These are phyloP conservation scores for Smithsoniella earleae DNA, from an alignment of 163 green algal species.

Conservation along the genomic window DNA sequence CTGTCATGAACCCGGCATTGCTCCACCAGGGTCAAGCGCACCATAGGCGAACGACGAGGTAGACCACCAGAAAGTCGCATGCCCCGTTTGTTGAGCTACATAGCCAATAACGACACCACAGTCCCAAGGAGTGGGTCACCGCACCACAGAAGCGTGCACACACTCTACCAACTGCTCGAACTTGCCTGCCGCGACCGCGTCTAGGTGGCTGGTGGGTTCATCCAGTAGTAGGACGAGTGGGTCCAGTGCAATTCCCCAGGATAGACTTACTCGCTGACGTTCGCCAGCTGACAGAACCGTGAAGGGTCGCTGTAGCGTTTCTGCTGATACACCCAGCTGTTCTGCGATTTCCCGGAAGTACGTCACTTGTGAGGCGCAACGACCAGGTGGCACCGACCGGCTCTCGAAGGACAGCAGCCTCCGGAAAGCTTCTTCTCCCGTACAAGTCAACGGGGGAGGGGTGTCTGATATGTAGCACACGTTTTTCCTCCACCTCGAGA, in stretches of 20 bases:
- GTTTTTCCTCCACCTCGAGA: not conserved
- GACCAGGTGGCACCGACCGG: not conserved
- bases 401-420: not conserved
- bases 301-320: not conserved
- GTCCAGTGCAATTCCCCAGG: not conserved
- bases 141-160: not conserved
- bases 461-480: slow-evolving; percentile 22
- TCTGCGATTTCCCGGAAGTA: not conserved
- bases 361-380: not conserved
- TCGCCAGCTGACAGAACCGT: slow-evolving; percentile 19
- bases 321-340: not conserved
- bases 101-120: too few relatives aligned
- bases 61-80: too few relatives aligned
- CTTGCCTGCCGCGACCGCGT: not conserved
- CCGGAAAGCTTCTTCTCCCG: slow-evolving; percentile 1
- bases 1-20: too few relatives aligned
- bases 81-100: too few relatives aligned
- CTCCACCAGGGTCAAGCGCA: too few relatives aligned
- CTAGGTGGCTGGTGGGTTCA: slow-evolving; percentile 3
- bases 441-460: not conserved
- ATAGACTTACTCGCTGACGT: not conserved
- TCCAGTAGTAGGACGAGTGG: slow-evolving; percentile 7
- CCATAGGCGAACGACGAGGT: too few relatives aligned
- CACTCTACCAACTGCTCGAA: not conserved
- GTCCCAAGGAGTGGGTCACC: too few relatives aligned